These are phyloP conservation scores for Mikania micrantha DNA, from an alignment of 129 eudicot genomes.

Conservation along the genomic window DNA sequence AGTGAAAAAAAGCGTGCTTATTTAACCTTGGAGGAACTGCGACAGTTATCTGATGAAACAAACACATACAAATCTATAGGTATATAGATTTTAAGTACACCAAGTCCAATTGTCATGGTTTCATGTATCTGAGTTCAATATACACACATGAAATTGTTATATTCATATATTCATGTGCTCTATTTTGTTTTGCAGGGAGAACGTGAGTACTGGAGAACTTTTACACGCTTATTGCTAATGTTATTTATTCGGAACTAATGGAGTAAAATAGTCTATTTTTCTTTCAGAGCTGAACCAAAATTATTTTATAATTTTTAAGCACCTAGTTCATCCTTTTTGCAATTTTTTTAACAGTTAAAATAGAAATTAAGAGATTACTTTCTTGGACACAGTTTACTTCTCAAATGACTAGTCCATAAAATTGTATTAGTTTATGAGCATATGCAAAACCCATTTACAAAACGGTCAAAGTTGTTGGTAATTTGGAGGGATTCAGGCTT, in stretches of 20 bases:
- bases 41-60: slow-evolving; percentile 75
- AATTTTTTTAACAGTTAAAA: not conserved
- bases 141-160: not conserved
- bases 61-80: slow-evolving; percentile 95
- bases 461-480: not conserved
- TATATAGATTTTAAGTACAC: slow-evolving; percentile 9
- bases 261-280: not conserved
- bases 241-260: slow-evolving; percentile 1
- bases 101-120: not conserved
- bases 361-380: not conserved
- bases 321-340: not conserved
- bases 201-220: slow-evolving; percentile 60
- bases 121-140: not conserved
- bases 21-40: slow-evolving; percentile 83
- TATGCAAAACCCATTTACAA: not conserved
- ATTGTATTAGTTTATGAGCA: not conserved
- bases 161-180: not conserved
- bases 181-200: slow-evolving; percentile 59
- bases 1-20: slow-evolving; percentile 94
- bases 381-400: not conserved
- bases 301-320: not conserved
- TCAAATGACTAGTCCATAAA: not conserved
- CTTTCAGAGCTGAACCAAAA: slow-evolving; percentile 3
- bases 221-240: not conserved
- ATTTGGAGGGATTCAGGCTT: not conserved